Conservation (phyloP, 139 green algal genomes). For the Pedinophyceae sp. region DNA sequence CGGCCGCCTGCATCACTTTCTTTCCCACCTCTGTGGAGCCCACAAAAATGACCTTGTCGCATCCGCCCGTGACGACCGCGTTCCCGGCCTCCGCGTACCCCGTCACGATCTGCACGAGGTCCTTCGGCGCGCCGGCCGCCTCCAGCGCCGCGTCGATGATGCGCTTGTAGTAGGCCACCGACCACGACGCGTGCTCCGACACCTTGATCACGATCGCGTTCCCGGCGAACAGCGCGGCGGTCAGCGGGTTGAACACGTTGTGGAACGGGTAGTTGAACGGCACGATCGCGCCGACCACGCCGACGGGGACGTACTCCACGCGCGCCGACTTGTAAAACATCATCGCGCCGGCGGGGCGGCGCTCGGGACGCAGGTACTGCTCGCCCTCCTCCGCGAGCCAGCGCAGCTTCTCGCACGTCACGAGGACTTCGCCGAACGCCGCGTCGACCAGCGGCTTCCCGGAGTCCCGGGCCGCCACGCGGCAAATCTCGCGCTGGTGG, state of each 20-base stretch:
- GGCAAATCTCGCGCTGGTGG: constrained; percentile 82
- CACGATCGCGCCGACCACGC: constrained; percentile 93
- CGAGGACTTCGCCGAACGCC: constrained; percentile 84
- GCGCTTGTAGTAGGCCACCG: constrained; percentile 49
- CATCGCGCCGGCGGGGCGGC: constrained; percentile 60
- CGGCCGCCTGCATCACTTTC: constrained; percentile 60
- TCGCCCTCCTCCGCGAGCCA: constrained; percentile 57
- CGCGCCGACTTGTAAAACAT: constrained; percentile 87
- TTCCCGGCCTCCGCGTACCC: constrained; percentile 76
- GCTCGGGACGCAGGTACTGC: constrained; percentile 26
- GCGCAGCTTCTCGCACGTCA: constrained; percentile 91
- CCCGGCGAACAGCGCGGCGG: constrained; percentile 77
- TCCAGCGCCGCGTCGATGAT: constrained; percentile 68
- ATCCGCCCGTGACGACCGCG: constrained; percentile 66
- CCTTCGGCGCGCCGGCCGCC: constrained; percentile 53
- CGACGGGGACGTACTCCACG: constrained; percentile 83
- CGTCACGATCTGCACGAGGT: constrained; percentile 87
- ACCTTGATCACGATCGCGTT: constrained; percentile 94
- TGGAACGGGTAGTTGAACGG: constrained; percentile 99
- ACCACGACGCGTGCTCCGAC: constrained; percentile 83
- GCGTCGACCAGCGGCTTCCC: constrained; percentile 91
- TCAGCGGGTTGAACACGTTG: constrained; percentile 95
- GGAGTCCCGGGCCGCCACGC: constrained; percentile 72
- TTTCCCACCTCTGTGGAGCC: constrained; percentile 50
- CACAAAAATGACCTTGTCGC: constrained; percentile 87